Conservation (phyloP, 345 rosid species). For the Anacardium occidentale region DNA sequence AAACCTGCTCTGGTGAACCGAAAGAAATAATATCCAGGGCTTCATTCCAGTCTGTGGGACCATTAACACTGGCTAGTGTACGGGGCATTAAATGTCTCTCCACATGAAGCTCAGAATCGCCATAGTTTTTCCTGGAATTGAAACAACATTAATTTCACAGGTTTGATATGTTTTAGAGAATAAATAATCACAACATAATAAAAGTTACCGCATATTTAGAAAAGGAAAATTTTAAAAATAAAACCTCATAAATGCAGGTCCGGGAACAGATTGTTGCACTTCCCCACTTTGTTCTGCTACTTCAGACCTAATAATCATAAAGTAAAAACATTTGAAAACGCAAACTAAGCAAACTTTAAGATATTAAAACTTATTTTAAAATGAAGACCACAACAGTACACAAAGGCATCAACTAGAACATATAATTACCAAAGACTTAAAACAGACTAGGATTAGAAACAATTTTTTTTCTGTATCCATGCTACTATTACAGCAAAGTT, state of each 20-base stretch:
- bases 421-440: too few species aligned
- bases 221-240: neutral
- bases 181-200: neutral
- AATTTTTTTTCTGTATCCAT: neutral
- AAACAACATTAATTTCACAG: constrained; percentile 15
- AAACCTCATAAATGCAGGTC: constrained; percentile 58
- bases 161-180: constrained; percentile 7
- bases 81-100: constrained; percentile 65
- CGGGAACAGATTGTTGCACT: constrained; percentile 57
- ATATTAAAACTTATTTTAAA: too few species aligned
- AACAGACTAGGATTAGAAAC: neutral
- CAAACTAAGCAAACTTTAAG: constrained; percentile 4
- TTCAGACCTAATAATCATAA: constrained; percentile 61
- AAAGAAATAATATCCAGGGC: constrained; percentile 88
- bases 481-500: neutral
- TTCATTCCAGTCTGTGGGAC: constrained; percentile 93
- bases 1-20: constrained; percentile 97
- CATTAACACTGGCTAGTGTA: constrained; percentile 48
- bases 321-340: neutral
- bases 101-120: constrained; percentile 53
- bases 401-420: neutral
- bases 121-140: constrained; percentile 59
- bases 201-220: neutral
- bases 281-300: constrained; percentile 98
- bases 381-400: too few species aligned